Conservation (phyloP, 2,329 filamentous ascomycete genomes). For the Pochonia chlamydosporia region DNA sequence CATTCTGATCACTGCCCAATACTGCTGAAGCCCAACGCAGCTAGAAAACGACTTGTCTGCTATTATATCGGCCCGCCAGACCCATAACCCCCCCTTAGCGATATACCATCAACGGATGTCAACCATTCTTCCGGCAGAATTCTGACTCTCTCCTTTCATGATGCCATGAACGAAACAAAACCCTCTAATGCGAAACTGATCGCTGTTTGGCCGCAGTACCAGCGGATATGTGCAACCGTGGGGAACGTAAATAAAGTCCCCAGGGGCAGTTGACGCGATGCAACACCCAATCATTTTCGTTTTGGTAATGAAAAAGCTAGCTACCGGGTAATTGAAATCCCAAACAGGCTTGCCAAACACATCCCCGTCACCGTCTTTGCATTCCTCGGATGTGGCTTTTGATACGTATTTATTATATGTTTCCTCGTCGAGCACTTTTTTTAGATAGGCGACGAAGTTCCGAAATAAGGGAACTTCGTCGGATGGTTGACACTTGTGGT, state of each 20-base stretch:
- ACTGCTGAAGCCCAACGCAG: too few species aligned
- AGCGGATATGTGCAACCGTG: slow-evolving; percentile 7
- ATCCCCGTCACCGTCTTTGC: slow-evolving; percentile 2
- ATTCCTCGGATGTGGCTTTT: background rate
- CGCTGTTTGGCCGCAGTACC: background rate
- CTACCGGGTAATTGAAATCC: slow-evolving; percentile 8
- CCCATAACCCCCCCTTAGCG: background rate
- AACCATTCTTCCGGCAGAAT: background rate
- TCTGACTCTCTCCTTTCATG: slow-evolving; percentile 8
- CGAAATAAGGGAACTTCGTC: background rate
- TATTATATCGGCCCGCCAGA: too few species aligned
- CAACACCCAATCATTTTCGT: slow-evolving; percentile 6
- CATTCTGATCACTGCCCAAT: too few species aligned
- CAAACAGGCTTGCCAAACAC: slow-evolving; percentile 9
- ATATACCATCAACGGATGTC: background rate
- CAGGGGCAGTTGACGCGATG: slow-evolving; percentile 3
- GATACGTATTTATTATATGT: slow-evolving; percentile 2
- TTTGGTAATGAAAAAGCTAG: slow-evolving; percentile 6
- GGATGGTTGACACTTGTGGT: slow-evolving; percentile 2
- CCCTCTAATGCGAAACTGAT: slow-evolving; percentile 1
- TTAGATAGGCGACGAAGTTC: slow-evolving; percentile 8
- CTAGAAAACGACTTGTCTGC: too few species aligned
- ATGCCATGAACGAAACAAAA: slow-evolving; percentile 6
- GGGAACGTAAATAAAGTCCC: slow-evolving; percentile 4
- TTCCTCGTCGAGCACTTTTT: slow-evolving; percentile 1